These are phyloP conservation scores for Clarireedia homoeocarpa DNA, from an alignment of 2,329 filamentous ascomycete species.

Conservation along the genomic window DNA sequence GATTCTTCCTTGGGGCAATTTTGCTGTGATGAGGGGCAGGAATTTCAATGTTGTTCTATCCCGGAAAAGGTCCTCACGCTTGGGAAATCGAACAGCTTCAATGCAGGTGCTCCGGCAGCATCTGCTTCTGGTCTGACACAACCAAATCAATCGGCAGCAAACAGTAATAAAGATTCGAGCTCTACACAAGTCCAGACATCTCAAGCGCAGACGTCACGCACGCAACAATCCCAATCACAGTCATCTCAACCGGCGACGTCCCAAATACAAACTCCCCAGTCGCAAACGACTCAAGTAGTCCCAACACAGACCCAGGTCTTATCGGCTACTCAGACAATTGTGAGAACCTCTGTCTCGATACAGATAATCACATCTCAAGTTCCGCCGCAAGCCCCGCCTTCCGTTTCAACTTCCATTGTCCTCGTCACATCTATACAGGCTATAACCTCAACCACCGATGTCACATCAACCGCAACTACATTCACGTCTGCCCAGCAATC, in stretches of 20 bases:
- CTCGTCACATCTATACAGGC: background rate
- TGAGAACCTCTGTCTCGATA: background rate
- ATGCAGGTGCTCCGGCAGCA: background rate
- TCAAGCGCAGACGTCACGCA: background rate
- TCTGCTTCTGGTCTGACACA: background rate
- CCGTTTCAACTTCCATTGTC: background rate
- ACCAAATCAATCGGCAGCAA: background rate
- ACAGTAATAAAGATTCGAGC: background rate
- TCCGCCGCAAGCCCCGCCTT: background rate
- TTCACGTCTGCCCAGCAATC: background rate
- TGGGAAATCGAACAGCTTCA: background rate
- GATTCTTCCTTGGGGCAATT: conserved; percentile 10
- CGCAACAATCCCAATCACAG: background rate
- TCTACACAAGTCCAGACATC: background rate
- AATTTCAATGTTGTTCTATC: conserved; percentile 9
- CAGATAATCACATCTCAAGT: background rate
- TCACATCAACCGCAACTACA: background rate
- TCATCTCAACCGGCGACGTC: background rate
- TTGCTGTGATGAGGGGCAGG: conserved; percentile 17
- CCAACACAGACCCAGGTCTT: background rate
- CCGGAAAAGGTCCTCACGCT: conserved; percentile 11
- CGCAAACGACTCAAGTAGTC: background rate
- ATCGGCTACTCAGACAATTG: background rate
- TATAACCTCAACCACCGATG: background rate
- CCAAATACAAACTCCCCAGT: background rate